Base-by-base conservation (phyloP, 2,329 filamentous ascomycete genomes). In the Fusarium illudens region DNA sequence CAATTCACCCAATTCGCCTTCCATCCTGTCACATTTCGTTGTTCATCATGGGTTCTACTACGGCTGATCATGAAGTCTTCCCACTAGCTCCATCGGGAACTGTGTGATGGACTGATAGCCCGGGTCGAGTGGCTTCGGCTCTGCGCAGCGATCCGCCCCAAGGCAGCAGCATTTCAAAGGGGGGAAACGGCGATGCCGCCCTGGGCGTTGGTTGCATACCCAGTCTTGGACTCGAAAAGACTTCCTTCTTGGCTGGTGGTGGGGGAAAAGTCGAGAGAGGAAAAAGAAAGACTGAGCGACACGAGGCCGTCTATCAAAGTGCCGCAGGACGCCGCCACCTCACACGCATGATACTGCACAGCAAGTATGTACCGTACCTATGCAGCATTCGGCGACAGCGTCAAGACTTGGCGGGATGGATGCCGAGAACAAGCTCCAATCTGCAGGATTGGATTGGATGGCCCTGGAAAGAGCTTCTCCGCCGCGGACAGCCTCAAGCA, bases 101-200 rank as follows among this genome's bases (percentile, higher is more conserved):
- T n/a, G n/a, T 44, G 37, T 50, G 59, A 63, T 65, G 58, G 50
- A 60, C 57, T 67, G 56, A 54, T 53, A 42, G 34, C 51, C 44
- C 29, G 13, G 13, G 46, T 29, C 42, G 22, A 50, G 32, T 29
- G 58, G 62, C 58, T 60, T 71, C 57, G 48, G 34, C 58, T 34
- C 44, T 56, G 32, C 20, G 30, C 37, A 49, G 22, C 30, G 49
- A 33, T 53, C 63, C 50, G 51, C 39, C 48, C 58, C 59, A 46
- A 73, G 71, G 71, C 71, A 73, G 65, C 71, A 73, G 59, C 37
- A 64, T 72, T 71, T 49, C 30, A 42, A 34, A 37, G 48, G n/a
- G 29, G 39, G 39, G 37, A 58, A 56, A 44, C 42, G 50, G 60
- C 33, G 53, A 48, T 48, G 50, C 34, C 52, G 51, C 22, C 53